Evolutionary conservation across 352 stramenopile genomes (phyloP), one percentile per base, ranked within the genome.

Genomic region (Phytophthora tentaculata): DNA sequence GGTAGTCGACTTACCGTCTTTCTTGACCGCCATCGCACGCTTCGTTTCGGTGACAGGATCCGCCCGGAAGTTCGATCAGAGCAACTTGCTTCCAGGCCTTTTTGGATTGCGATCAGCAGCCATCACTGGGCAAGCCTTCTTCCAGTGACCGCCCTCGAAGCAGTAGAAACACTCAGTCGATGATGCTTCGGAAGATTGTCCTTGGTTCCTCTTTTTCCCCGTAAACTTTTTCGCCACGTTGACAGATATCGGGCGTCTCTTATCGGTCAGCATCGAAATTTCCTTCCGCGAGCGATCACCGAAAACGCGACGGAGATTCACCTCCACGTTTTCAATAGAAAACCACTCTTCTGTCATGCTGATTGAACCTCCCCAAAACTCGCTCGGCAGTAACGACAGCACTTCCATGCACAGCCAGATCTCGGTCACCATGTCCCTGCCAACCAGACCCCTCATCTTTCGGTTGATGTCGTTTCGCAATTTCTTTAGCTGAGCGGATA

Each of bases 321-420:
- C 19, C 19, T 71, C 39, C 13, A 49, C 26, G 7, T 56, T 66
- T 28, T 66, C 39, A 2, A 66, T 22, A 22, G 23, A 61, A 9
- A 71, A 61, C 26, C 13, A 22, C 39, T 45, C 39, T 19, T 45
- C 39, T 0, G 54, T 55, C 47, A 70, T 56, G 8, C 16, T 56
- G 26, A 66, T 52, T 1, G 47, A 56, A 7, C 22, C 41, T 20
- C 26, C 64, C 64, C 43, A 72, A 16, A 68, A 61, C 39, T 64
- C 32, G n/a, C 52, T 63, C 9, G 58, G 64, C 14, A 72, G 51
- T 16, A 19, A 8, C 13, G 32, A 17, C 14, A 59, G 35, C 29
- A 64, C 58, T 20, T 68, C n/a, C 41, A 50, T 61, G 20, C 51
- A 72, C 14, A 72, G n/a, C 57, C 58, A 52, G 13, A 24, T 0